Base-by-base conservation (phyloP, 2,329 filamentous ascomycete genomes). In the Tolypocladium guangdongense region DNA sequence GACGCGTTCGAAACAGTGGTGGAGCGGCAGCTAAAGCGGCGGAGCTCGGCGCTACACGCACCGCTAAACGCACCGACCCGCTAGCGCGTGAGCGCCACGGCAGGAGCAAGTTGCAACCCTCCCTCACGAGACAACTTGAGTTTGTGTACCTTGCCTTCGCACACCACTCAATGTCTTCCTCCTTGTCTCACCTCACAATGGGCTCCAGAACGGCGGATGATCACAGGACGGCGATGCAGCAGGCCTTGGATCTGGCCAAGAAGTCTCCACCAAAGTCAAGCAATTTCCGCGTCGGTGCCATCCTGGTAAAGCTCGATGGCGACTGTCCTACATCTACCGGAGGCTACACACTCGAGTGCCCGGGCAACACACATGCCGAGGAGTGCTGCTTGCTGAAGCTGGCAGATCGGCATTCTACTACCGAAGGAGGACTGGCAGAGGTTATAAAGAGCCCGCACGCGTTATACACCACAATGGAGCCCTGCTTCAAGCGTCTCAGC, bases 361-460 rank as follows among this genome's bases (percentile, higher is more conserved):
- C 83, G 0, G 93, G 92, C 43, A 99, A 99, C 72, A 97, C 93
- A 0, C 93, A 99, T 65, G 93, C 93, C 4, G 93, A 99, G 67
- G 90, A 99, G 72, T 92, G 87, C 68, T 95, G 90, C 64, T 78
- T 99, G 54, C 71, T 84, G 49, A 97, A 99, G 68, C 78, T 84
- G 16, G 74, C 81, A 1, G 63, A 72, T 49, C 61, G 73, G 57
- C 66, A 80, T 53, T 64, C 64, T 2, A 71, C 77, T 0, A 55
- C 75, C 0, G 83, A 87, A 58, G 78, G 81, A 51, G 65, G 70
- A 0, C 75, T 90, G 5, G 71, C 80, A 1, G 54, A 59, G n/a
- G 55, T 59, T 20, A 65, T 71, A 36, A 59, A 58, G 5, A 58
- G 57, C 36, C 63, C 65, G 16, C 69, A 73, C 54, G 70, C 64